Evolutionary conservation across 2,329 filamentous ascomycete species (phyloP), one percentile per base, ranked within the genome.

Genomic region (Metarhizium brunneum): DNA sequence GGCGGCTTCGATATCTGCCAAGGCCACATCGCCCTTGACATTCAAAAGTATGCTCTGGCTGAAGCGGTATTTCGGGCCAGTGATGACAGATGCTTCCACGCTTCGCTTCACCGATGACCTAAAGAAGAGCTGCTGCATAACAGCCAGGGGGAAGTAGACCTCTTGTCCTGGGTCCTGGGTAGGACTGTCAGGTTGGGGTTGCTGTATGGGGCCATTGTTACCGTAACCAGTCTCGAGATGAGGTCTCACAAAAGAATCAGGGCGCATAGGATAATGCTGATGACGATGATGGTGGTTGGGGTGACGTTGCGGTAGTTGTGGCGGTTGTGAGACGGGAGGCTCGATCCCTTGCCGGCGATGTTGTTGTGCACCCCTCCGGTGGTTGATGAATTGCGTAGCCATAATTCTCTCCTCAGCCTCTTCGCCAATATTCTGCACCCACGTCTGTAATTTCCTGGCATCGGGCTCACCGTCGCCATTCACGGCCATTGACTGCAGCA

Each of bases 41-140:
- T 71, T 70, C 4, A 82, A 66, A 2, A 80, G 63, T 6, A 80
- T 65, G 57, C 78, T 79, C 59, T 77, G 76, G 57, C 79, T 80
- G 59, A 78, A 80, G 2, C 76, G 71, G 57, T 74, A 76, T 25
- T 67, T 72, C 0, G 70, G 69, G 2, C 70, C 68, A 4, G 60
- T 55, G 1, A 62, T 56, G 42, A 64, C 62, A 30, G 70, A 62
- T 14, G 65, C 61, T 30, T 65, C 64, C 11, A 62, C 56, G 50
- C 70, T 65, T 1, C 67, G 69, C 4, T 73, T 73, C 64, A 77
- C 73, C 2, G 68, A 64, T 0, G 76, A 77, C 58, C 76, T 69
- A 53, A 81, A 80, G 61, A 78, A 79, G 4, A 82, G 68, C 54
- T 76, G 74, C 64, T 82, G 79, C 73, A 81, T 81, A 3, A 78